Base-by-base conservation (phyloP, 179 eudicot species). In the Pouteria campechiana region DNA sequence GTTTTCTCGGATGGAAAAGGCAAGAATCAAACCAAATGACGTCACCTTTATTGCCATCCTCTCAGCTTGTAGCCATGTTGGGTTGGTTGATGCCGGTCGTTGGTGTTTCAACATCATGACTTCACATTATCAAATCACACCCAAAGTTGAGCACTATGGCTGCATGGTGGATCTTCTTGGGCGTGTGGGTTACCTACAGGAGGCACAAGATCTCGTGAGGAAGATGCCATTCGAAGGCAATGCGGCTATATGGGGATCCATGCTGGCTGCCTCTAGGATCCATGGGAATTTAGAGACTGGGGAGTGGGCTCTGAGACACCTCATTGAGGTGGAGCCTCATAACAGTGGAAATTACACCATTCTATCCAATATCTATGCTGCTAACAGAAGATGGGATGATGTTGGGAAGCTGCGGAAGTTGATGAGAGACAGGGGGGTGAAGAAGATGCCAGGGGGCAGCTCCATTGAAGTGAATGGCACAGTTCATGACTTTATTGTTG, bases 191-290 rank as follows among this genome's bases (percentile, higher is more conserved):
- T 41, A 29, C 46, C 74, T 76, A 13, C 30, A 64, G 24, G 80
- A 76, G 41, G 83, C 74, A 12, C 64, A 66, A 35, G 64, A 61
- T 25, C 48, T 76, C 21, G 44, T 60, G 0, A 37, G 4, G 29
- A 44, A 9, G 33, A 72, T 72, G 73, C 75, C 83, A 15, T 72
- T 65, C 25, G 37, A 66, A 29, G 58, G 72, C 15, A 76, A 69
- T 13, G 71, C 58, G 32, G 76, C 76, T 17, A 63, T 69, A 24
- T 76, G 83, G 83, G 80, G 83, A 34, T 70, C 80, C 18, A 56
- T 76, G 43, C 73, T 76, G 36, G 74, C 76, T 22, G 65, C 69
- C 44, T 57, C 76, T 7, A 65, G 59, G 31, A 49, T 51, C 17
- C 54, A 69, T 29, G 61, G 69, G 3, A 58, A 76, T 41, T 59